Base-by-base conservation (phyloP, 306 rosid genomes). In the Gastrolobium bilobum region DNA sequence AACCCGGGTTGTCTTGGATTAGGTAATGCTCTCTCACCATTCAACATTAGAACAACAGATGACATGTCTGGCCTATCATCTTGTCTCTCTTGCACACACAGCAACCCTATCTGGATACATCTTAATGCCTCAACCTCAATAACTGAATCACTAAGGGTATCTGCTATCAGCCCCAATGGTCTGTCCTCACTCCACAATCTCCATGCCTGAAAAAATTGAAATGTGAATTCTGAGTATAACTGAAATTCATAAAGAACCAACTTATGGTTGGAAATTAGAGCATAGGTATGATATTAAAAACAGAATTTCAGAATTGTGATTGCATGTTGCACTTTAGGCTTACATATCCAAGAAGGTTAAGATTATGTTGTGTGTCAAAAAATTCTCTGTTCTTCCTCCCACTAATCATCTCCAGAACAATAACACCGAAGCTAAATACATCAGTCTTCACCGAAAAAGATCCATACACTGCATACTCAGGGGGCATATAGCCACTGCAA, bases 321-420 rank as follows among this genome's bases (percentile, higher is more conserved):
- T 31, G 31, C 37, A 71, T 20, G 40, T 54, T n/a, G 20, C 38
- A 52, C 43, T 31, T 20, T 47, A 37, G 5, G 37, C 81, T 82
- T 82, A 84, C 87, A 68, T 89, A 87, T 78, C 86, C 82, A 71
- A 85, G 91, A 68, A 89, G 90, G 71, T 86, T 86, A 10, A 62
- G 84, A 39, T 44, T 4, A 15, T 84, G 75, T 35, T 53, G 46
- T 20, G 69, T 59, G 7, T 85, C 70, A 14, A 15, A 80, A 81
- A 84, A 90, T 42, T 65, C 87, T 39, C 81, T 79, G 14, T 73
- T 87, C 46, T 87, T 87, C 76, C 56, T 90, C 34, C 93, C 90
- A 40, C 90, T 84, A 6, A 89, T 37, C 11, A 86, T 81, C 78
- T 89, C 93, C 5, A 89, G 31, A 7, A 89, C 30, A 15, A 89